These are phyloP conservation scores for Orbilia javanica DNA, from an alignment of 2,329 filamentous ascomycete species.

Conservation along the genomic window DNA sequence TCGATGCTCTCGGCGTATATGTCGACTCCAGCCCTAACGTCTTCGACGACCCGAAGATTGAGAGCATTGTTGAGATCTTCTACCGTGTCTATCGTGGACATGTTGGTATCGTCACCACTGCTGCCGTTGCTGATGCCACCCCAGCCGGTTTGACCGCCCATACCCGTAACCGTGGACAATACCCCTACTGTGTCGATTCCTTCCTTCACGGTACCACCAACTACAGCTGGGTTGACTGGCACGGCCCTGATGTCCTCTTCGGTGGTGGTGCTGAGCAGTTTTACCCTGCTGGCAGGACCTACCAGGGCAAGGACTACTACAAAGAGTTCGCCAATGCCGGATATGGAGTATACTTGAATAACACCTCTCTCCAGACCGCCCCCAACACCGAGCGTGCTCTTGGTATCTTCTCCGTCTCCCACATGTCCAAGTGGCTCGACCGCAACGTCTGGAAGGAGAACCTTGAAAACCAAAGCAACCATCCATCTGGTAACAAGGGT, in stretches of 20 bases:
- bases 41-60: slow-evolving; percentile 88
- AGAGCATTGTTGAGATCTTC: slow-evolving; percentile 84
- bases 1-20: slow-evolving; percentile 85
- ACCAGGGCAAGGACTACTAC: slow-evolving; percentile 79
- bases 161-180: slow-evolving; percentile 77
- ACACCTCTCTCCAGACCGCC: slow-evolving; percentile 75
- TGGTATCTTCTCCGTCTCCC: slow-evolving; percentile 80
- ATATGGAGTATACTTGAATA: slow-evolving; percentile 80
- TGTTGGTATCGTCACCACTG: slow-evolving; percentile 79
- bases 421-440: slow-evolving; percentile 87
- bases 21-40: slow-evolving; percentile 79
- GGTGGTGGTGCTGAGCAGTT: slow-evolving; percentile 88
- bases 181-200: slow-evolving; percentile 80
- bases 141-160: slow-evolving; percentile 81
- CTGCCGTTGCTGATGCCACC: slow-evolving; percentile 83
- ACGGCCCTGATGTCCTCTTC: slow-evolving; percentile 83
- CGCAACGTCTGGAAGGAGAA: slow-evolving; percentile 83
- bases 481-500: slow-evolving; percentile 75
- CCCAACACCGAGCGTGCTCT: slow-evolving; percentile 75
- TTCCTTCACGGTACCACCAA: slow-evolving; percentile 81
- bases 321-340: slow-evolving; percentile 77
- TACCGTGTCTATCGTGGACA: slow-evolving; percentile 74
- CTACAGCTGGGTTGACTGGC: slow-evolving; percentile 82
- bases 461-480: slow-evolving; percentile 75
- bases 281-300: slow-evolving; percentile 71